phyloP scores from a whole-genome alignment of 441 rosid genomes.

The Euphorbia celastroides region DNA sequence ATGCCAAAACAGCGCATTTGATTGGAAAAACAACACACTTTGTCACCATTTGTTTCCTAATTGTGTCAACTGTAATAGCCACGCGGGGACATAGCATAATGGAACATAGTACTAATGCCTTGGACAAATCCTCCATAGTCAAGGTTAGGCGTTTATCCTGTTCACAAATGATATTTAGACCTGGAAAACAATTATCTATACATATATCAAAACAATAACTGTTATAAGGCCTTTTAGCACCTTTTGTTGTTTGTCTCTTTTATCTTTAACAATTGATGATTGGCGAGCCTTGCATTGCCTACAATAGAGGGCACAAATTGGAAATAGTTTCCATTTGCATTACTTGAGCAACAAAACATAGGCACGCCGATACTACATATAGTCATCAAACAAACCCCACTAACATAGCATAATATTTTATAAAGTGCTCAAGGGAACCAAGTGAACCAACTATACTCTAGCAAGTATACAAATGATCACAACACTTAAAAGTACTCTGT shows the following conservation, averaged over 20 bases:
- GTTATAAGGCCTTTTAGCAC: constrained; percentile 22
- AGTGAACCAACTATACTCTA: too few species aligned
- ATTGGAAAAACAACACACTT: too few species aligned
- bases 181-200: background rate
- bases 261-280: constrained; percentile 76
- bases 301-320: background rate
- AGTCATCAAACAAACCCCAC: background rate
- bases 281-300: constrained; percentile 98
- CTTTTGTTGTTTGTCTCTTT: constrained; percentile 89
- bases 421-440: too few species aligned
- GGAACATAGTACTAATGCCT: constrained; percentile 34
- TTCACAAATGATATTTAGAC: constrained; percentile 17
- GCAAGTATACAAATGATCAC: too few species aligned
- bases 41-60: background rate
- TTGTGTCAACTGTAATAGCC: background rate
- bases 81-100: background rate
- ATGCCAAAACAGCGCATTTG: too few species aligned
- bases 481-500: too few species aligned
- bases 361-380: background rate
- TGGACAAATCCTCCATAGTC: constrained; percentile 93
- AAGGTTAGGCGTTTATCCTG: constrained; percentile 86
- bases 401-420: background rate
- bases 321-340: background rate
- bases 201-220: background rate
- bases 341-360: too few species aligned